These are phyloP conservation scores for Roridomyces roridus DNA, from an alignment of 768 basidiomycete genomes.

Conservation along the genomic window DNA sequence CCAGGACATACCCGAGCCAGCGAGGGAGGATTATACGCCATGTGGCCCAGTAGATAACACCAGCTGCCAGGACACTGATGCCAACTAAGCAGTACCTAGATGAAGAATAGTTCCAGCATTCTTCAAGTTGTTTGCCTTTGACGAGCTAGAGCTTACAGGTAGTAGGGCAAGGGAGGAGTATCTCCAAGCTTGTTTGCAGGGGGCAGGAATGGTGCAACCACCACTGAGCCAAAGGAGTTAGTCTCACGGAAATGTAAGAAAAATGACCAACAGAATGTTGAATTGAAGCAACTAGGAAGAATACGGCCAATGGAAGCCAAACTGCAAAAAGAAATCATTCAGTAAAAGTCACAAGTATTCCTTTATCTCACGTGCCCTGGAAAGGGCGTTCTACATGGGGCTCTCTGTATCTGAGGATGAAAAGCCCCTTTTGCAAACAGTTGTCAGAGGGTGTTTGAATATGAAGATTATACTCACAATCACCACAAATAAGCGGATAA, in stretches of 20 bases:
- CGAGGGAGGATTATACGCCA: constrained; percentile 59
- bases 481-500: constrained; percentile 62
- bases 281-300: constrained; percentile 60
- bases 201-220: constrained; percentile 60
- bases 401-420: constrained; percentile 59
- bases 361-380: constrained; percentile 42
- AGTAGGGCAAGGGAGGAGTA: constrained; percentile 66
- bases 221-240: constrained; percentile 41
- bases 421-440: constrained; percentile 48
- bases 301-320: constrained; percentile 60
- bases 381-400: constrained; percentile 56
- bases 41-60: constrained; percentile 58
- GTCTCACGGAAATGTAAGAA: too few relatives aligned
- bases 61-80: constrained; percentile 51
- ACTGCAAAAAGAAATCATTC: constrained; percentile 36
- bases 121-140: too few relatives aligned
- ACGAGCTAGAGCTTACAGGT: constrained; percentile 39
- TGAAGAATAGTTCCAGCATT: background rate
- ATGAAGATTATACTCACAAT: too few relatives aligned
- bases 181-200: constrained; percentile 63
- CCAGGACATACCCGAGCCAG: constrained; percentile 53
- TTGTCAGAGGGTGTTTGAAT: background rate
- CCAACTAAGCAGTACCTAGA: constrained; percentile 64
- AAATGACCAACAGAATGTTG: constrained; percentile 38
- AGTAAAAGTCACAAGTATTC: background rate